Evolutionary conservation across 2,329 filamentous ascomycete genomes (phyloP).

Genomic region (Colletotrichum sp.): DNA sequence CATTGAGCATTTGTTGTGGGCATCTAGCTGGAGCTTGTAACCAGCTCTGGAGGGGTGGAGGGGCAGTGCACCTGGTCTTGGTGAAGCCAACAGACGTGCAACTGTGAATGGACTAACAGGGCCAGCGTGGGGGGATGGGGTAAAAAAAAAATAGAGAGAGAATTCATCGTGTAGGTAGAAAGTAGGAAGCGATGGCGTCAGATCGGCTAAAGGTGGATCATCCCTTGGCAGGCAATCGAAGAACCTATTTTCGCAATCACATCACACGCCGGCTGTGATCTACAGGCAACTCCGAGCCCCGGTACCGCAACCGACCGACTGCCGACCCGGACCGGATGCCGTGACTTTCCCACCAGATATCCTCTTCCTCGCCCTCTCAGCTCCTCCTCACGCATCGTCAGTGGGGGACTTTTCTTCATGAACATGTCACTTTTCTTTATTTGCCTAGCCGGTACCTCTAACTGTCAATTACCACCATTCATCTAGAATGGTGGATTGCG

Average conservation of each 20-base stretch:
- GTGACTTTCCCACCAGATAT: not conserved
- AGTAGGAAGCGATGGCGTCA: slow-evolving; percentile 8
- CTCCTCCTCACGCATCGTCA: not conserved
- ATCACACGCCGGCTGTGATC: not conserved
- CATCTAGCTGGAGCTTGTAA: not conserved
- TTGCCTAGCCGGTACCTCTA: not conserved
- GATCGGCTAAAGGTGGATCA: slow-evolving; percentile 18
- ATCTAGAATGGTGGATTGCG: not conserved
- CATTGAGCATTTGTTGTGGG: not conserved
- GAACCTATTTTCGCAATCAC: not conserved
- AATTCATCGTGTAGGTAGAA: not conserved
- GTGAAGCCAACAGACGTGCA: not conserved
- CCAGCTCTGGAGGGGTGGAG: not conserved
- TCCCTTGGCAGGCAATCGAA: slow-evolving; percentile 3
- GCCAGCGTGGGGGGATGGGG: not conserved
- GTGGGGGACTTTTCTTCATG: not conserved
- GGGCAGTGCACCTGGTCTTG: not conserved
- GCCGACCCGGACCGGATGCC: not conserved
- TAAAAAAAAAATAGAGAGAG: no score
- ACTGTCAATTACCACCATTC: not conserved
- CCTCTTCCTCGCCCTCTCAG: not conserved
- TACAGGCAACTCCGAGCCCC: not conserved
- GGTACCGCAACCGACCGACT: not conserved
- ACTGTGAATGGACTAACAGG: not conserved
- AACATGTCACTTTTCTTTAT: not conserved